Base-by-base conservation (phyloP, 441 rosid species). In the Aquilaria agallochum region DNA sequence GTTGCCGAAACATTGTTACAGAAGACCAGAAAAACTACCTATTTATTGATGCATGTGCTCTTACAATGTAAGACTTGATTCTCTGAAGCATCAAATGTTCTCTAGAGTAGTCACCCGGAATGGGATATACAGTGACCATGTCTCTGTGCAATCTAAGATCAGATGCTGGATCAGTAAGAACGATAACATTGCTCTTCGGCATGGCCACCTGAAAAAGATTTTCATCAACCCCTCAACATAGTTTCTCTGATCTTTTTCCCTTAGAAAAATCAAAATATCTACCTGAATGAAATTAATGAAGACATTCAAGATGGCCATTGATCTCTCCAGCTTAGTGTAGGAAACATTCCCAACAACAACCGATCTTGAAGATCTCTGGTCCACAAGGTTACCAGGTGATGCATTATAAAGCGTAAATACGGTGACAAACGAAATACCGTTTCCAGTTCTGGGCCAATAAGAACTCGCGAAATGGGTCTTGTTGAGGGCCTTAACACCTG, bases 51-150 rank as follows among this genome's bases (percentile, higher is more conserved):
- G 76, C 57, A 73, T 72, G 63, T 72, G 86, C 89, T 78, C 97
- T 91, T 89, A 95, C 96, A 82, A 86, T 91, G 91, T 95, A 95
- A 82, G 99, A 91, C 78, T 78, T 91, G 91, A 89, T 89, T 77
- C 96, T 84, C 72, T 95, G 99, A 74, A 88, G 95, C 99, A 95
- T 95, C 89, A 91, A 76, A 80, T 81, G 86, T 64, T 81, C 86
- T 49, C 92, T 83, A 12, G 92, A 82, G 72, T 91, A 95, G 74
- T 89, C 95, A 68, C 99, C 97, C 60, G 60, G 71, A 70, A 92
- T 64, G 31, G 95, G 93, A 83, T 80, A 73, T 55, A 89, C 50
- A 40, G 77, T 68, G 68, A 91, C 91, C 15, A 79, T 70, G 50
- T 77, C 73, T 65, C 76, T 74, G 62, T 62, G 74, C 64, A 88